Evolutionary conservation across 1,284 basidiomycete genomes (phyloP), one percentile per base, ranked within the genome.

Genomic region (Apiotrichum sp.): DNA sequence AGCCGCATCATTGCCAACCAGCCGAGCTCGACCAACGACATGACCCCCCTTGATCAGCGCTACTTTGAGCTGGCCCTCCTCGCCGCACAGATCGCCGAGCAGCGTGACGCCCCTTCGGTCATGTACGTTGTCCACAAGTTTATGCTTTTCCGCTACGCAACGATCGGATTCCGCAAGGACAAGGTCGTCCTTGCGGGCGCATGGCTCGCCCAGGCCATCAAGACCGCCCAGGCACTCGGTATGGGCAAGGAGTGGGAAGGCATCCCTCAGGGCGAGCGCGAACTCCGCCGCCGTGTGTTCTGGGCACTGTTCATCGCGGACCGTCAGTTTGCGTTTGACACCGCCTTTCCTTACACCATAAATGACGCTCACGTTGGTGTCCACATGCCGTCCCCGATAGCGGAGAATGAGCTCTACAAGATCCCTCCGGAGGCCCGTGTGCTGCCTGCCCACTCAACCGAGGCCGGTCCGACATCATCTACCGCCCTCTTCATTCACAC

Each of bases 221-320:
- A 69, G 56, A 62, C 68, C 11, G 72, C 72, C 3, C 71, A 74
- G 53, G 64, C 67, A 4, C 58, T 71, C 40, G 68, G 68, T 7
- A 63, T 74, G 67, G 66, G 67, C 55, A 70, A 71, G 49, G 72
- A 74, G 55, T 71, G 68, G 65, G 69, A 72, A 43, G 69, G 70
- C 14, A 59, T 71, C 32, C 65, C 67, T 0, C 67, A 69, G 35
- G 67, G 66, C 13, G 71, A 73, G 52, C 62, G 72, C 42, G 72
- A 74, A 54, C 52, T 71, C 47, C 60, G 69, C 33, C 62, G 72
- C 49, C 64, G 72, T 33, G 61, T 74, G 31, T 70, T 74, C 64
- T 74, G 70, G 67, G 58, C 63, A n/a, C 58, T 74, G 42, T 74
- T 71, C 56, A 58, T 68, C 32, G 68, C 68, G 7, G 72, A 74